Evolutionary conservation across 805 yeast species (phyloP).

Genomic region (Candida insectorum): DNA sequence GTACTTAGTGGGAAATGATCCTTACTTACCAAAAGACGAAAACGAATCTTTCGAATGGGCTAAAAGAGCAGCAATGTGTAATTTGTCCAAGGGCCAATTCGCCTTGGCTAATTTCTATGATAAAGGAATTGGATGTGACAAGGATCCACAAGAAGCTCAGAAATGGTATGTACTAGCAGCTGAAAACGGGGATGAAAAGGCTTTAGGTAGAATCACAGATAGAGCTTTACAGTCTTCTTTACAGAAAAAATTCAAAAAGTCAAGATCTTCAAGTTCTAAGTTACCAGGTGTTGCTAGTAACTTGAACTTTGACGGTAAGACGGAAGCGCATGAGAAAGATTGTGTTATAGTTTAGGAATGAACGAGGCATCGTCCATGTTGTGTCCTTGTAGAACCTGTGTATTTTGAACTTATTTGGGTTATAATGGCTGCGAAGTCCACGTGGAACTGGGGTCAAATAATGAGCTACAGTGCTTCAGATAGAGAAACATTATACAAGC

Average conservation of each 20-base stretch:
- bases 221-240: conserved; percentile 27
- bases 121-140: conserved; percentile 80
- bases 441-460: no score
- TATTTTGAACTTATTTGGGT: no score
- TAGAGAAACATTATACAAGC: no score
- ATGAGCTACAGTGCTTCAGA: no score
- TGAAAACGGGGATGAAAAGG: conserved; percentile 45
- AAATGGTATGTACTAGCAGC: conserved; percentile 78
- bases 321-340: conserved; percentile 34
- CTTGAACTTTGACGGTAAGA: conserved; percentile 4
- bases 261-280: conserved; percentile 6
- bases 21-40: conserved; percentile 73
- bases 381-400: no score
- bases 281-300: conserved; percentile 5
- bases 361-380: background rate
- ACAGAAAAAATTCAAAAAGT: conserved; percentile 28
- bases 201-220: conserved; percentile 30
- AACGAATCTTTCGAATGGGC: conserved; percentile 96
- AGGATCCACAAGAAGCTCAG: conserved; percentile 54
- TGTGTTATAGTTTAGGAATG: conserved; percentile 37
- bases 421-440: no score
- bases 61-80: conserved; percentile 71
- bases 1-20: conserved; percentile 90
- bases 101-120: conserved; percentile 82
- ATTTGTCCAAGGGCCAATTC: conserved; percentile 78